phyloP scores from a whole-genome alignment of 177 flowering plant species.

The Vitis hybrid region DNA sequence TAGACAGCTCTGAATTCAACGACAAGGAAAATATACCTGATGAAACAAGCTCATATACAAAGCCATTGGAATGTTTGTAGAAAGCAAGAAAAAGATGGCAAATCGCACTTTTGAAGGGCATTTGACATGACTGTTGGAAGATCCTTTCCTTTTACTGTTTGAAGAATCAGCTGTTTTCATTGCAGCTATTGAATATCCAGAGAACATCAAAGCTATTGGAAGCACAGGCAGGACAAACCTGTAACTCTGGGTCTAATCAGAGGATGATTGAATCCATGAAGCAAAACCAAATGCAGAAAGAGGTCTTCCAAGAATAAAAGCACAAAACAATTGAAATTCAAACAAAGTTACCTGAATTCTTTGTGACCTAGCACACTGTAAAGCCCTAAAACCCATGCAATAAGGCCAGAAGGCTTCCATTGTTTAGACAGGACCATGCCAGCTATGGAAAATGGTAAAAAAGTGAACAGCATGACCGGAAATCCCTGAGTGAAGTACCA shows the following conservation, averaged over 20 bases:
- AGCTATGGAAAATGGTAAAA: conserved; percentile 58
- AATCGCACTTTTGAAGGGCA: conserved; percentile 35
- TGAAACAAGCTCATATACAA: conserved; percentile 89
- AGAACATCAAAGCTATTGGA: conserved; percentile 83
- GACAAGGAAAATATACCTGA: conserved; percentile 51
- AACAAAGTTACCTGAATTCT: conserved; percentile 51
- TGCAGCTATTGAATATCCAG: conserved; percentile 67
- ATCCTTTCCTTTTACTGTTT: conserved; percentile 25
- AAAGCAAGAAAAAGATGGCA: conserved; percentile 62
- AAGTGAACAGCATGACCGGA: conserved; percentile 75
- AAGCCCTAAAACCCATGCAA: conserved; percentile 77
- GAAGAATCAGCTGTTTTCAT: conserved; percentile 24
- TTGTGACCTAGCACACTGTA: conserved; percentile 91
- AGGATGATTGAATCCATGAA: conserved; percentile 5
- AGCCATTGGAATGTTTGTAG: conserved; percentile 89
- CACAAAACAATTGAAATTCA: conserved; percentile 6
- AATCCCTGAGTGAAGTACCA: conserved; percentile 95
- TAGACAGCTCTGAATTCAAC: neutral
- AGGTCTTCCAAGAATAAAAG: neutral
- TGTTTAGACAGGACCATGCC: conserved; percentile 61
- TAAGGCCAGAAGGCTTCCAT: conserved; percentile 72
- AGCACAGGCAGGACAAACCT: conserved; percentile 97
- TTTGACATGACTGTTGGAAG: conserved; percentile 18
- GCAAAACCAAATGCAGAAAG: conserved; percentile 5
- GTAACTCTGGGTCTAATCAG: conserved; percentile 20